These are phyloP conservation scores for Smithsoniella earleae DNA, from an alignment of 163 green algal species.

Conservation along the genomic window DNA sequence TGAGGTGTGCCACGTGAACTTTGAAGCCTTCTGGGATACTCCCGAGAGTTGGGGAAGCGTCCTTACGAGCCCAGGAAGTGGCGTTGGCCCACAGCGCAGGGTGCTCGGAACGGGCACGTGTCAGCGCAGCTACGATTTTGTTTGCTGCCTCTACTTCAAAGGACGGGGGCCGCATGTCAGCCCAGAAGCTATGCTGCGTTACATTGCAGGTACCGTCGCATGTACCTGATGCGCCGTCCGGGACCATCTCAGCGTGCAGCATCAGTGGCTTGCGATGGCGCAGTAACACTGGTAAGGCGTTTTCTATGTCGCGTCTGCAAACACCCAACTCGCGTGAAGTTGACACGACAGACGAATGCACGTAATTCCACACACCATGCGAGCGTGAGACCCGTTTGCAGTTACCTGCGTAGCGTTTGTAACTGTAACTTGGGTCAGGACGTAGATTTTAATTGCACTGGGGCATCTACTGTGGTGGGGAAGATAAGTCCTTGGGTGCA, in stretches of 20 bases:
- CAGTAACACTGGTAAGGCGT: slow-evolving; percentile 69
- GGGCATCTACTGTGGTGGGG: neutral
- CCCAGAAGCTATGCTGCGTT: slow-evolving; percentile 54
- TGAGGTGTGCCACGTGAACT: slow-evolving; percentile 82
- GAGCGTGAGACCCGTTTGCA: neutral
- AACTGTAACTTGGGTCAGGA: neutral
- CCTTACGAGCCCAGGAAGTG: neutral
- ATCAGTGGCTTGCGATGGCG: slow-evolving; percentile 56
- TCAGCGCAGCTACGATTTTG: neutral
- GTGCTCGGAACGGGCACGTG: neutral
- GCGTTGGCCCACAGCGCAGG: slow-evolving; percentile 19
- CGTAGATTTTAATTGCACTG: neutral
- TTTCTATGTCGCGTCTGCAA: slow-evolving; percentile 47
- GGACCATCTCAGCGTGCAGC: slow-evolving; percentile 77
- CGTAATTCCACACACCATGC: neutral
- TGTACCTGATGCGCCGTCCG: neutral
- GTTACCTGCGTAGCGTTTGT: neutral
- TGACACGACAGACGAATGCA: neutral
- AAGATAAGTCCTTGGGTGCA: neutral
- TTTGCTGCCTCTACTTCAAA: slow-evolving; percentile 65
- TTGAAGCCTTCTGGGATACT: slow-evolving; percentile 48
- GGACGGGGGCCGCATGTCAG: slow-evolving; percentile 50
- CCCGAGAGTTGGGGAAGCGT: neutral
- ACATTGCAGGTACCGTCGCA: slow-evolving; percentile 33
- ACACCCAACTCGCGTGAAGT: too few species aligned